Percentiles rank a stretch among this genome's conserved stretches.
Conservation (phyloP, 148 eudicot genomes). For the Talinum fruticosum region DNA sequence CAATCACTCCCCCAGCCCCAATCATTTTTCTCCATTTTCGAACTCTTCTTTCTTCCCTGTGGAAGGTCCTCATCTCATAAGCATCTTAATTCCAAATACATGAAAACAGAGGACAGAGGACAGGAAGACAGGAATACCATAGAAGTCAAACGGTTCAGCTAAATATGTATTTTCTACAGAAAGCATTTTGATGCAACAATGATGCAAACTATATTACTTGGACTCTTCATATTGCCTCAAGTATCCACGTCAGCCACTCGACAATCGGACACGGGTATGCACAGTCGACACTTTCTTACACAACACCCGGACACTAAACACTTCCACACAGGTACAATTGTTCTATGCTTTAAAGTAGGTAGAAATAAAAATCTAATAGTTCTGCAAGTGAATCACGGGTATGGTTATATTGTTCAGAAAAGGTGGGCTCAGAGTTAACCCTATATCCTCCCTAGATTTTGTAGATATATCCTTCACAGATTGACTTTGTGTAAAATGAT, state of each 20-base stretch:
- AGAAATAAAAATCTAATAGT: neutral
- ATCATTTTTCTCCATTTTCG: slow-evolving; percentile 98
- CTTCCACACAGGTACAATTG: no score
- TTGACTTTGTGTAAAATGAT: neutral
- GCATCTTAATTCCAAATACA: slow-evolving; percentile 4
- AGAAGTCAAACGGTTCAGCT: neutral
- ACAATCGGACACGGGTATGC: no score
- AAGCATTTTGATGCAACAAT: neutral
- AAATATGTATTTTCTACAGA: neutral
- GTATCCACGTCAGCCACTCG: no score
- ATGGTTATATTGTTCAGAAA: neutral
- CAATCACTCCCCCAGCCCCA: slow-evolving; percentile 98
- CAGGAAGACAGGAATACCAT: neutral
- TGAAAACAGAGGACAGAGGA: neutral
- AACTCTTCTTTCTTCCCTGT: slow-evolving; percentile 90
- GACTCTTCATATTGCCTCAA: no score
- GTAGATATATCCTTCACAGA: neutral
- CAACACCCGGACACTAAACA: no score
- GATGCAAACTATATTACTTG: neutral
- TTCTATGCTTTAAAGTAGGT: no score
- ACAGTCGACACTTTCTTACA: no score
- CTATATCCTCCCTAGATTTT: neutral
- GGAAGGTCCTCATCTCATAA: slow-evolving; percentile 24
- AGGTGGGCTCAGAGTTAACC: neutral
- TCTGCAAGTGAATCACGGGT: neutral